Conservation (phyloP, 257 asterid species). For the Jaltomata sinuosa region DNA sequence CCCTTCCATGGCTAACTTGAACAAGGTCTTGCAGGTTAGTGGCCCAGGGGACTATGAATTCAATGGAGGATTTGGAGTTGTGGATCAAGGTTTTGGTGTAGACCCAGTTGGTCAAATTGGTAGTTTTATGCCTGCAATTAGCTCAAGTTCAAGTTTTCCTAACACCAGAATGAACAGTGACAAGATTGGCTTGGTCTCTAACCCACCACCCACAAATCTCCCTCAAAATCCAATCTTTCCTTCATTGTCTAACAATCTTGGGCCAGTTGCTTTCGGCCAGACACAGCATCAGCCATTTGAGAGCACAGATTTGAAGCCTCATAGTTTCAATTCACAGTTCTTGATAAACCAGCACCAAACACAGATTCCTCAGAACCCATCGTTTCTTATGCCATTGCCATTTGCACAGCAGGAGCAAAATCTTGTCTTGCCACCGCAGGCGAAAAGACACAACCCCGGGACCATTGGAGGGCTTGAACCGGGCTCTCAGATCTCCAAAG, state of each 20-base stretch:
- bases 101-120: conserved; percentile 25
- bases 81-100: conserved; percentile 62
- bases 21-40: conserved; percentile 45
- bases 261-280: conserved; percentile 27
- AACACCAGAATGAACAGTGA: conserved; percentile 21
- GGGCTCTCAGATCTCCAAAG: conserved; percentile 30
- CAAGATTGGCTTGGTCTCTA: conserved; percentile 27
- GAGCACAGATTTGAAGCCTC: conserved; percentile 45
- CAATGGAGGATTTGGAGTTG: conserved; percentile 41
- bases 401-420: conserved; percentile 48
- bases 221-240: conserved; percentile 25
- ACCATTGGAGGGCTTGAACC: conserved; percentile 27
- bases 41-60: conserved; percentile 51
- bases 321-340: conserved; percentile 44
- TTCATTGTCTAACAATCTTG: conserved; percentile 26
- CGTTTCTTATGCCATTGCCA: conserved; percentile 51
- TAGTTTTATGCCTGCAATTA: conserved; percentile 24
- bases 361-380: conserved; percentile 43
- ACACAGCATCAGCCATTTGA: conserved; percentile 32
- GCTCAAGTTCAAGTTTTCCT: conserved; percentile 15
- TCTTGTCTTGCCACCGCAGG: conserved; percentile 42
- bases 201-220: conserved; percentile 18
- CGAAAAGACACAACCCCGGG: conserved; percentile 55
- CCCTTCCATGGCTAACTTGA: conserved; percentile 54
- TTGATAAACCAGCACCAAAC: conserved; percentile 60